Evolutionary conservation across 2,329 filamentous ascomycete species (phyloP).

Genomic region (Emericellopsis cladophorae): DNA sequence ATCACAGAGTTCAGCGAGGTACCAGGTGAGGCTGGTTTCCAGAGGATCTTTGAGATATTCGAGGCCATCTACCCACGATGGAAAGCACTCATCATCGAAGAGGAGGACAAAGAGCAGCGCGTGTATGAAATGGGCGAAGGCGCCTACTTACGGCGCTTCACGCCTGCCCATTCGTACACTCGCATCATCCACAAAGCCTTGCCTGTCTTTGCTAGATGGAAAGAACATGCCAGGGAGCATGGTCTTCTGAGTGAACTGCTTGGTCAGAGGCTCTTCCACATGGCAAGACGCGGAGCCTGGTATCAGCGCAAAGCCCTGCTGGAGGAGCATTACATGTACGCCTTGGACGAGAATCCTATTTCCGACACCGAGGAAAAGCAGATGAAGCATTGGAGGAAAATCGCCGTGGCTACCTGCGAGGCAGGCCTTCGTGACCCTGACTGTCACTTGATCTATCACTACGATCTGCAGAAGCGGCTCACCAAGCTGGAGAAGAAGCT

Average conservation of each 20-base stretch:
- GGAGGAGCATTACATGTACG: conserved; percentile 89
- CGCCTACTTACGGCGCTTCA: conserved; percentile 79
- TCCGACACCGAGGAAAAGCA: conserved; percentile 33
- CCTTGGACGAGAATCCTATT: conserved; percentile 31
- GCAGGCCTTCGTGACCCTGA: conserved; percentile 73
- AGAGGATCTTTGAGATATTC: conserved; percentile 58
- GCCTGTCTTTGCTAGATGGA: conserved; percentile 67
- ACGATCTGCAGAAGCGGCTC: conserved; percentile 90
- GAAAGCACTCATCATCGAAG: conserved; percentile 58
- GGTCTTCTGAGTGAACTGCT: conserved; percentile 63
- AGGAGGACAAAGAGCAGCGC: conserved; percentile 63
- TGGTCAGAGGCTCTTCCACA: conserved; percentile 70
- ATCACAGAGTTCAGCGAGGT: conserved; percentile 70
- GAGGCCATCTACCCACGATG: conserved; percentile 71
- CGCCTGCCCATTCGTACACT: conserved; percentile 85
- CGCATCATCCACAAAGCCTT: conserved; percentile 83
- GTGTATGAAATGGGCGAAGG: conserved; percentile 76
- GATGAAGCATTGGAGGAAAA: conserved; percentile 72
- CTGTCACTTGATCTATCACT: conserved; percentile 86
- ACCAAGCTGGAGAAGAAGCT: conserved; percentile 78
- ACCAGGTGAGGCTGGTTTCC: conserved; percentile 50
- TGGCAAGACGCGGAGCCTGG: conserved; percentile 76
- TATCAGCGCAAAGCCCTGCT: conserved; percentile 90
- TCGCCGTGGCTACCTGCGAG: conserved; percentile 73
- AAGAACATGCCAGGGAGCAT: conserved; percentile 69